Evolutionary conservation across 257 asterid genomes (phyloP).

Genomic region (Petrea volubilis): DNA sequence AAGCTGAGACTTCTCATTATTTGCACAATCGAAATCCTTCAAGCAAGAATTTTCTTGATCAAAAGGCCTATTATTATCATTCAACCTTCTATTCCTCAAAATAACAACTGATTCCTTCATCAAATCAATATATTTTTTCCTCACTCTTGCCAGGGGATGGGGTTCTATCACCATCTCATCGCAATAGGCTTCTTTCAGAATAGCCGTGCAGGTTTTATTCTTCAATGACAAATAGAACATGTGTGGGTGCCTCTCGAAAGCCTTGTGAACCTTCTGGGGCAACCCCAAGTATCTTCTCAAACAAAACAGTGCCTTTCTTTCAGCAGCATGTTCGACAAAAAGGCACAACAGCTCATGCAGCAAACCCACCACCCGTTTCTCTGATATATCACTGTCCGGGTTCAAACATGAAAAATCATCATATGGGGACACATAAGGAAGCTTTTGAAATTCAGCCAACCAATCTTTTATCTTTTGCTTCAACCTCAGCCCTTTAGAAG

Average conservation of each 20-base stretch:
- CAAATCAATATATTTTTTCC: conserved; percentile 66
- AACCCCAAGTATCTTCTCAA: conserved; percentile 68
- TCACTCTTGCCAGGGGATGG: conserved; percentile 75
- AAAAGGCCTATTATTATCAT: conserved; percentile 20
- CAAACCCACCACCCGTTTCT: conserved; percentile 82
- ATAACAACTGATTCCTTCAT: conserved; percentile 68
- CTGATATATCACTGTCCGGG: conserved; percentile 64
- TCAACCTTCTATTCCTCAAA: conserved; percentile 47
- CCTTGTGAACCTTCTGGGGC: conserved; percentile 90
- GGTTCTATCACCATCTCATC: conserved; percentile 48
- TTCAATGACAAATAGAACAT: conserved; percentile 70
- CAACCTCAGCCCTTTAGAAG: conserved; percentile 79
- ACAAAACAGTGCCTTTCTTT: conserved; percentile 66
- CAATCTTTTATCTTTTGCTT: conserved; percentile 74
- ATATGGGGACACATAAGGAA: conserved; percentile 79
- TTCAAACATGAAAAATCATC: conserved; percentile 47
- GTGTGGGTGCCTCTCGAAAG: conserved; percentile 85
- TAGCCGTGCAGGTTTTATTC: conserved; percentile 80
- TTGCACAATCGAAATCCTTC: conserved; percentile 37
- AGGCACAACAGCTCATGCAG: conserved; percentile 79
- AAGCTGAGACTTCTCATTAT: conserved; percentile 33
- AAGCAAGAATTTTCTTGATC: conserved; percentile 24
- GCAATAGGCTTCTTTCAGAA: conserved; percentile 80
- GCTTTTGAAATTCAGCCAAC: conserved; percentile 69
- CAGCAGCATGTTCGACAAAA: conserved; percentile 85